Evolutionary conservation across 495 filamentous ascomycete species (phyloP).

Genomic region (Penicillium samsonianum): DNA sequence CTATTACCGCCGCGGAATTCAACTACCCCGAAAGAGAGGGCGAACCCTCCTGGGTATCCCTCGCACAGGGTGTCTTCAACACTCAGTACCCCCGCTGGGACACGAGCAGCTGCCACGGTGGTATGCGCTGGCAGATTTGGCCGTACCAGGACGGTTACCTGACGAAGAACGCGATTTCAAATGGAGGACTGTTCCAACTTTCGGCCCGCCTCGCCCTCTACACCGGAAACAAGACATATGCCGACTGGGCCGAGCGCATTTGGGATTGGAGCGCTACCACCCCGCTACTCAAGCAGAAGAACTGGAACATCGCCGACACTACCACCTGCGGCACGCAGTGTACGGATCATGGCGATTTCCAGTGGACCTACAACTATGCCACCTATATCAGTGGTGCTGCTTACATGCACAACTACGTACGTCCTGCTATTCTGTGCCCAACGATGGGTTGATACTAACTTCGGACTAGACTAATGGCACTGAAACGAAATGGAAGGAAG

Average conservation of each 20-base stretch:
- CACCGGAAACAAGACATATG: slow-evolving; percentile 75
- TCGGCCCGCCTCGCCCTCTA: slow-evolving; percentile 72
- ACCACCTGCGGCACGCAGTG: slow-evolving; percentile 60
- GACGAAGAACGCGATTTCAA: slow-evolving; percentile 79
- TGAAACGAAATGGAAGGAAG: slow-evolving; percentile 55
- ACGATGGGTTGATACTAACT: slow-evolving; percentile 12
- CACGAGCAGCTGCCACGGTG: slow-evolving; percentile 65
- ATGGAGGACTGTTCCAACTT: slow-evolving; percentile 81
- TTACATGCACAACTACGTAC: slow-evolving; percentile 73
- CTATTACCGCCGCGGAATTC: slow-evolving; percentile 72
- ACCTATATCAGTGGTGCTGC: slow-evolving; percentile 73
- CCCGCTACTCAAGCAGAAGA: slow-evolving; percentile 52
- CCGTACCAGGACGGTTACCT: slow-evolving; percentile 77
- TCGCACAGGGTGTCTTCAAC: slow-evolving; percentile 65
- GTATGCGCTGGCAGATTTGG: slow-evolving; percentile 84
- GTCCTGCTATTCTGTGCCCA: slow-evolving; percentile 8
- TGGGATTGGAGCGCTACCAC: slow-evolving; percentile 67
- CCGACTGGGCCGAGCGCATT: slow-evolving; percentile 69
- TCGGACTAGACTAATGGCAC: slow-evolving; percentile 41
- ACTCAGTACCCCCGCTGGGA: slow-evolving; percentile 70
- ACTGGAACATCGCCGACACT: slow-evolving; percentile 67
- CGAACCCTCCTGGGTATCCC: slow-evolving; percentile 61
- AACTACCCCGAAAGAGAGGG: slow-evolving; percentile 64
- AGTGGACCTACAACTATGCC: slow-evolving; percentile 78
- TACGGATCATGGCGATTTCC: slow-evolving; percentile 57